Conservation (phyloP, 2,329 filamentous ascomycete genomes). For the Emmonsia crescens region DNA sequence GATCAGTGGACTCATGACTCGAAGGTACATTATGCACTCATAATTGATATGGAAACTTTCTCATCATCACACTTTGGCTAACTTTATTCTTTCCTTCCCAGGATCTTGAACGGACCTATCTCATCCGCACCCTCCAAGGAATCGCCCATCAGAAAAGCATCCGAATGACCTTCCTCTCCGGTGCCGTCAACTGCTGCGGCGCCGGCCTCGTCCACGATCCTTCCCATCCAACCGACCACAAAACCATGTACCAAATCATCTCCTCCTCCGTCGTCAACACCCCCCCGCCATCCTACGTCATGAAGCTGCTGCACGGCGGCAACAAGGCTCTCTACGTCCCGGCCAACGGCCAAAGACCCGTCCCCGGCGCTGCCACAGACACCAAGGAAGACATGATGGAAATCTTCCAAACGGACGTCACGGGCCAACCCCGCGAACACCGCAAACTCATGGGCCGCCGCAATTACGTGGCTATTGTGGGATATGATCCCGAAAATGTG, state of each 20-base stretch:
- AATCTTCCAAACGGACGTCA: conserved; percentile 91
- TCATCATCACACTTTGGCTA: neutral
- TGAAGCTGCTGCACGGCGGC: conserved; percentile 81
- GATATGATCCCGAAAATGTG: conserved; percentile 77
- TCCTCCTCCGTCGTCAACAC: conserved; percentile 85
- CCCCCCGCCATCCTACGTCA: conserved; percentile 71
- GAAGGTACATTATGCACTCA: conserved; percentile 46
- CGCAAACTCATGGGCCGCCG: conserved; percentile 87
- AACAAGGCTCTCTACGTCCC: conserved; percentile 88
- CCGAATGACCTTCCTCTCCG: conserved; percentile 93
- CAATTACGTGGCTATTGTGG: conserved; percentile 89
- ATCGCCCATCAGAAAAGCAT: conserved; percentile 92
- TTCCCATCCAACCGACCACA: conserved; percentile 80
- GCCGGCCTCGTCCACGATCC: conserved; percentile 93
- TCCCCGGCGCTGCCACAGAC: conserved; percentile 60
- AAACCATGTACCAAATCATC: conserved; percentile 99
- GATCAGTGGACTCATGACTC: conserved; percentile 98
- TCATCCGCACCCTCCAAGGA: conserved; percentile 89
- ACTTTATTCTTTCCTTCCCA: conserved; percentile 21
- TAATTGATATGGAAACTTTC: too few relatives aligned
- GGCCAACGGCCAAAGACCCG: conserved; percentile 64
- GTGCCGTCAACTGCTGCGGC: conserved; percentile 78
- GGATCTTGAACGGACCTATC: conserved; percentile 90
- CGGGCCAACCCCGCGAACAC: conserved; percentile 68
- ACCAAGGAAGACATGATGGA: conserved; percentile 99